These are phyloP conservation scores for Lactarius pseudohatsudake DNA, from an alignment of 768 basidiomycete genomes.

Conservation along the genomic window DNA sequence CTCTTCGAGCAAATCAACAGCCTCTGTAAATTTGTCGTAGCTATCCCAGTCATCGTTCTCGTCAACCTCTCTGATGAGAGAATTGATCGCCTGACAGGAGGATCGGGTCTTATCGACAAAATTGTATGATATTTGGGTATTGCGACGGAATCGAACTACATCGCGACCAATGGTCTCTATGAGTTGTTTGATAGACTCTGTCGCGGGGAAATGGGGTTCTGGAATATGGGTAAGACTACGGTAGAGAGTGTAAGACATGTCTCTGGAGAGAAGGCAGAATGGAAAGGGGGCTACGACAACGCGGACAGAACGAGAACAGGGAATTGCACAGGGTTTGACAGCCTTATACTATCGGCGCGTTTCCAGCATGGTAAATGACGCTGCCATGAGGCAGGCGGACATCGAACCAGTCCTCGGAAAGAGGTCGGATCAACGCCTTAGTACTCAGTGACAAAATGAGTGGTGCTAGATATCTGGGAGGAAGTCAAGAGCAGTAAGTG, in stretches of 20 bases:
- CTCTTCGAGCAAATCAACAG: conserved; percentile 23
- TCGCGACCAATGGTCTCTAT: conserved; percentile 23
- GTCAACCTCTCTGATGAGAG: conserved; percentile 20
- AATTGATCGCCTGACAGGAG: conserved; percentile 22
- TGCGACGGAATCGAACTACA: conserved; percentile 27
- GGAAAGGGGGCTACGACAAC: conserved; percentile 9
- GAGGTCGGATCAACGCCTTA: neutral
- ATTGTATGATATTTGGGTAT: conserved; percentile 27
- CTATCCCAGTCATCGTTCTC: conserved; percentile 26
- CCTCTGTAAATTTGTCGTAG: conserved; percentile 26
- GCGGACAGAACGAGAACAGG: conserved; percentile 9
- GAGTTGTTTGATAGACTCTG: conserved; percentile 24
- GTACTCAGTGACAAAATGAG: neutral
- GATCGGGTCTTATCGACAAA: conserved; percentile 21
- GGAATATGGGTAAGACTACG: conserved; percentile 19
- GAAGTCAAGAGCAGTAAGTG: neutral
- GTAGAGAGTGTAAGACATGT: conserved; percentile 26
- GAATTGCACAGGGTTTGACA: conserved; percentile 5
- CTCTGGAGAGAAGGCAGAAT: neutral
- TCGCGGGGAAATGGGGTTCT: conserved; percentile 24
- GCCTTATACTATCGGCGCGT: conserved; percentile 17
- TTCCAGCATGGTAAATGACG: conserved; percentile 16
- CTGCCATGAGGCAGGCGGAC: conserved; percentile 22
- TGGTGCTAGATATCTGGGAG: neutral
- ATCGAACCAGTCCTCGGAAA: conserved; percentile 14